Evolutionary conservation across 148 eudicot genomes (phyloP), one percentile per base, ranked within the genome.

Genomic region (Amaranthus cruentus): DNA sequence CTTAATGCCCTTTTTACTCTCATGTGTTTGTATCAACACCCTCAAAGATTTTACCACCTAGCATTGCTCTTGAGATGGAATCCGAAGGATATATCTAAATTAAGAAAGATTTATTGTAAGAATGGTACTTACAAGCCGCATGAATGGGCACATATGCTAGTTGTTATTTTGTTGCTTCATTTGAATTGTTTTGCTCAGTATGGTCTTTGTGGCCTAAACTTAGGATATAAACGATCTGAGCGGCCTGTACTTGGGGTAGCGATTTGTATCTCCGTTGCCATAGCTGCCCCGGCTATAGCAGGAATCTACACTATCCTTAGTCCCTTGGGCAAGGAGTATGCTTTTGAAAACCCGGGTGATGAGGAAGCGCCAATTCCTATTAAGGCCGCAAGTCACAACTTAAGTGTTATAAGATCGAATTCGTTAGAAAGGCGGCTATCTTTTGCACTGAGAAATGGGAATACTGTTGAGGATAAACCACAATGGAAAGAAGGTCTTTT

Each of bases 71-170:
- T 88, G 14, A 87, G 96, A 72, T 95, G 97, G 97, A 95, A 84
- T 58, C 75, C 87, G 9, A 86, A 86, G 67, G 98, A 94, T 68
- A 79, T 94, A 61, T 28, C 89, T 15, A 86, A 75, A 75, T 87
- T 94, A 6, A 83, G 98, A 74, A 88, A 88, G 74, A 69, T 76
- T 68, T 94, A 94, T 79, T 91, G 98, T 87, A 91, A 94, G 75
- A 81, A 94, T 66, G 98, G 97, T 64, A 88, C 97, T 46, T 91
- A 94, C 71, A 94, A 94, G 76, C 97, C 98, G 66, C 88, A 91
- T 18, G 98, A 91, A 70, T 94, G 97, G 96, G 87, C 87, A 2
- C 98, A 94, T 72, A 93, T 93, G 92, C 84, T 93, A 87, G 86
- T 88, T 21, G 98, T 93, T 43, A 73, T 93, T 61, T 18, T 74